Percentiles rank a stretch among this genome's conserved stretches.
Conservation (phyloP, 2,329 filamentous ascomycete species). For the Aspergillus thermomutatus region DNA sequence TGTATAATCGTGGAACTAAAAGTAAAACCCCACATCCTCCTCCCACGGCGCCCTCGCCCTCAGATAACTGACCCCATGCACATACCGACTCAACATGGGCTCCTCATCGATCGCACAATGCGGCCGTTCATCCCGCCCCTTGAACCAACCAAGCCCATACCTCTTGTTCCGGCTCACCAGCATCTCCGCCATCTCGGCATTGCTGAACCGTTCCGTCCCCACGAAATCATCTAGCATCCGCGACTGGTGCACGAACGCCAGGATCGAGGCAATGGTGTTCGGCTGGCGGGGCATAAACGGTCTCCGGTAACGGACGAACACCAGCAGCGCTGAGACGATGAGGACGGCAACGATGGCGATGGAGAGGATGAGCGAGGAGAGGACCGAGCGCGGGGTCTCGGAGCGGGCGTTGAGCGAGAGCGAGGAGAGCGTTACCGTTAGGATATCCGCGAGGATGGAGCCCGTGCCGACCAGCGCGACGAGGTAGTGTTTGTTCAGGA, state of each 20-base stretch:
- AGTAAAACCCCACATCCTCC: no score
- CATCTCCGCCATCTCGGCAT: constrained; percentile 58
- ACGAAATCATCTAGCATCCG: constrained; percentile 78
- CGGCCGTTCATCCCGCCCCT: constrained; percentile 66
- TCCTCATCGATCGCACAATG: constrained; percentile 79
- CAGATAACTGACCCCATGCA: constrained; percentile 51
- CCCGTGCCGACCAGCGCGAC: constrained; percentile 45
- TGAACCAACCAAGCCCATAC: constrained; percentile 76
- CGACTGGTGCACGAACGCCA: constrained; percentile 75
- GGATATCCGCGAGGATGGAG: constrained; percentile 44
- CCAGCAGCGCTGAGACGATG: constrained; percentile 55
- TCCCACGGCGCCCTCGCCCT: constrained; percentile 27
- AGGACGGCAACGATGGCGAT: constrained; percentile 66
- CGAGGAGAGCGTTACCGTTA: constrained; percentile 48
- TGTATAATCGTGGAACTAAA: no score
- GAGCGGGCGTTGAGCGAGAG: constrained; percentile 41
- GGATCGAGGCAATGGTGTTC: constrained; percentile 70
- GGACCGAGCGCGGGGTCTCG: constrained; percentile 58
- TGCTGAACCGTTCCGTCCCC: constrained; percentile 62
- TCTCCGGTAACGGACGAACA: constrained; percentile 61
- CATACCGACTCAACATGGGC: constrained; percentile 63
- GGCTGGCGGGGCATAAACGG: constrained; percentile 75
- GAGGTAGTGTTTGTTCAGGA: constrained; percentile 44
- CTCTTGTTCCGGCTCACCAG: constrained; percentile 61
- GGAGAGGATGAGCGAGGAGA: constrained; percentile 60